Percentiles rank a stretch among this genome's conserved stretches.
Evolutionary conservation across 306 rosid genomes (phyloP).

Genomic region (Trichosanthes cucumerina): DNA sequence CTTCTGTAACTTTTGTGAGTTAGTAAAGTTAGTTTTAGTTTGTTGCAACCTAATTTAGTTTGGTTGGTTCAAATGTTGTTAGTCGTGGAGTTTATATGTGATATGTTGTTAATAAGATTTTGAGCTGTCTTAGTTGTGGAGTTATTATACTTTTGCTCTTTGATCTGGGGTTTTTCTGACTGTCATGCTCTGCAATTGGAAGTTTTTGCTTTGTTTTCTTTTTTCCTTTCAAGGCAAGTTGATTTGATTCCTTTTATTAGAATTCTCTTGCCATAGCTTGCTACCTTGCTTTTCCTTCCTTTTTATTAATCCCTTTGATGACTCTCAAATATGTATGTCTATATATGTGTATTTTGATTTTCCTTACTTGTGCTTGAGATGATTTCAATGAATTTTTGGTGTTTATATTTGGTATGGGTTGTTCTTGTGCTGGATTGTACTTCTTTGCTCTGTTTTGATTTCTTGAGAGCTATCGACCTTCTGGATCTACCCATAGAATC

Average conservation of each 20-base stretch:
- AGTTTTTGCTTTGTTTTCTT: not conserved
- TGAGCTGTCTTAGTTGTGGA: too few species aligned
- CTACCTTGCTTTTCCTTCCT: not conserved
- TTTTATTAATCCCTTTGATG: not conserved
- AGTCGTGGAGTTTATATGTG: too few species aligned
- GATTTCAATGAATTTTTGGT: not conserved
- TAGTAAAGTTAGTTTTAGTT: too few species aligned
- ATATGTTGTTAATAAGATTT: too few species aligned
- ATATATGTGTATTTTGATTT: not conserved
- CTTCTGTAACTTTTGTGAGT: too few species aligned
- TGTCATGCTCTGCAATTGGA: not conserved
- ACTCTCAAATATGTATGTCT: too few species aligned
- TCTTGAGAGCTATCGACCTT: not conserved
- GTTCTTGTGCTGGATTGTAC: too few species aligned
- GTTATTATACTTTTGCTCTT: constrained; percentile 2
- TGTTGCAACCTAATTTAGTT: too few species aligned
- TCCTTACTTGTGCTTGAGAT: not conserved
- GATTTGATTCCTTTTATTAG: constrained; percentile 3
- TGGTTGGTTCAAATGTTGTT: too few species aligned
- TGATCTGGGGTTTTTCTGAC: not conserved
- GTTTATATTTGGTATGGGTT: not conserved
- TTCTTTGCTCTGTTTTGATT: not conserved
- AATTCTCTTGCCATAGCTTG: not conserved
- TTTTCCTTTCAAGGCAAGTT: constrained; percentile 5
- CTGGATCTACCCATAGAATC: constrained; percentile 9